Evolutionary conservation across 2,329 filamentous ascomycete genomes (phyloP).

Genomic region (Botrytis pseudocinerea): DNA sequence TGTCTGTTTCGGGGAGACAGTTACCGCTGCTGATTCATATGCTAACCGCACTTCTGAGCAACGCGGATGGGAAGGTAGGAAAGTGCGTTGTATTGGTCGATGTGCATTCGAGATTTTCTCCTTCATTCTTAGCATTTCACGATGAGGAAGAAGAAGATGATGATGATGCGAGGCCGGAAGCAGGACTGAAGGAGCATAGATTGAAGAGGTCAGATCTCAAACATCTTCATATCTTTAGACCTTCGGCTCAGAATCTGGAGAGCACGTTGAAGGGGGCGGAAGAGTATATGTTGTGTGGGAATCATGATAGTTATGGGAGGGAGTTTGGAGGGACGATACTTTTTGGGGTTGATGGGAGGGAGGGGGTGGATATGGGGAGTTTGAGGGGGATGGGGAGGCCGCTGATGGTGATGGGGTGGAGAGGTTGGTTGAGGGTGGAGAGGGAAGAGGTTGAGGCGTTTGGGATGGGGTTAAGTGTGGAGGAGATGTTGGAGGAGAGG

Average conservation of each 20-base stretch:
- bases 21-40: constrained; percentile 14
- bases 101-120: constrained; percentile 56
- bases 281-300: constrained; percentile 38
- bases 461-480: constrained; percentile 34
- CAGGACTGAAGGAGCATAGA: background rate
- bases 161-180: background rate
- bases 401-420: constrained; percentile 34
- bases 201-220: constrained; percentile 27
- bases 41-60: constrained; percentile 40
- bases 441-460: constrained; percentile 33
- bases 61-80: background rate
- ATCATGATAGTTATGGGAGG: constrained; percentile 35
- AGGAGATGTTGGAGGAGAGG: constrained; percentile 37
- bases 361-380: constrained; percentile 28
- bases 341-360: constrained; percentile 32
- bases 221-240: constrained; percentile 39
- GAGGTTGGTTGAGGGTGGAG: constrained; percentile 40
- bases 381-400: constrained; percentile 22
- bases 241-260: constrained; percentile 28
- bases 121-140: constrained; percentile 37
- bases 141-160: background rate
- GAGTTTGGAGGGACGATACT: constrained; percentile 39
- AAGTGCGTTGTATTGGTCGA: constrained; percentile 50
- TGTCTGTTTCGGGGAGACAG: constrained; percentile 19
- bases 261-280: constrained; percentile 35